Base-by-base conservation (phyloP, 805 yeast species). In the Suhomyces tanzawaensis region DNA sequence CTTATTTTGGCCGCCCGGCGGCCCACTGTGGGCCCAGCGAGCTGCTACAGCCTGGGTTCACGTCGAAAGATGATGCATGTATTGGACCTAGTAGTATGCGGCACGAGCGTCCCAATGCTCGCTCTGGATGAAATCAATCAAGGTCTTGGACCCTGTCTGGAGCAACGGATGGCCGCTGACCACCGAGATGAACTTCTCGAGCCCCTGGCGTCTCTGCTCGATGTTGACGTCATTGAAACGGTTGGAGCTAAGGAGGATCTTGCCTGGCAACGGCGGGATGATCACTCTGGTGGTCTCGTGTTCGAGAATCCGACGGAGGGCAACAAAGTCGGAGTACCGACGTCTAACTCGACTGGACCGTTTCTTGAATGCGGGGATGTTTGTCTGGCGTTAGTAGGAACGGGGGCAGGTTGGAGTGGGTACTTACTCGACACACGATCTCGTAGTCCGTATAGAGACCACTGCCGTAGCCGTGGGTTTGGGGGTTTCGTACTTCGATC, bases 161-260 rank as follows among this genome's bases (percentile, higher is more conserved):
- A 91, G 64, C 44, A 91, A 64, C 1, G 99, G 99, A 60, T 91
- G 99, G 9, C 96, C 93, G 11, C 95, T 93, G 14, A 90, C 95
- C 13, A 79, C 71, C 30, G 69, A 52, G 28, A 93, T 58, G 63
- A 95, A 91, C 53, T 77, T 77, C 60, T 89, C 95, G 32, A 91
- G 68, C 0, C 96, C 97, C 48, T 75, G 77, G 40, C 95, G 69
- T 52, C 99, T 74, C 35, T 79, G 81, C 53, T 87, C 95, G 40
- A 93, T 89, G 41, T 83, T 81, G 29, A 85, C 81, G 42, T 86
- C 93, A 42, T 80, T 79, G 60, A 90, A 90, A 45, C 91, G 73
- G 58, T 84, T 83, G 29, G 69, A 64, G 42, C 76, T 78, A 19
- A 74, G 67, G 36, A 81, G 60, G 26, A 85, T 82, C 58, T 91